Percentiles rank a stretch among this genome's conserved stretches.
Evolutionary conservation across 164 flowering plant genomes (phyloP).

Genomic region (Sextonia rubra): DNA sequence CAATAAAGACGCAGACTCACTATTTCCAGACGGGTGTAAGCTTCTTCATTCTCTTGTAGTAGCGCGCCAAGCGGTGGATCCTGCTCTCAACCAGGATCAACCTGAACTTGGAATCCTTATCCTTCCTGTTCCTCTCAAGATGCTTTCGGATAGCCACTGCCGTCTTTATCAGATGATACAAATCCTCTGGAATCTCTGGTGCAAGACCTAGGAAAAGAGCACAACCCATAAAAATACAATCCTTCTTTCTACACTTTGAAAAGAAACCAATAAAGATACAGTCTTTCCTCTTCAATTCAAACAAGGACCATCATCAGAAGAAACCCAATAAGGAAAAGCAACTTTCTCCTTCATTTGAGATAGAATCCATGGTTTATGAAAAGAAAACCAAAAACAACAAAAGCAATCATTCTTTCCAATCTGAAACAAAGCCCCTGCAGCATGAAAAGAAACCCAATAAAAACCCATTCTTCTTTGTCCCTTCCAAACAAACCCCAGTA

Average conservation of each 20-base stretch:
- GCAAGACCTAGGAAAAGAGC: conserved; percentile 26
- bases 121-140: conserved; percentile 41
- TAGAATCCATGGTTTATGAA: no score
- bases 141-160: conserved; percentile 39
- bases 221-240: neutral
- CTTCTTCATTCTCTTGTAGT: conserved; percentile 44
- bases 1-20: conserved; percentile 19
- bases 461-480: neutral
- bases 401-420: no score
- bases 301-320: neutral
- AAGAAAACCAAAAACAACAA: no score
- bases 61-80: conserved; percentile 37
- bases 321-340: no score
- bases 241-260: no score
- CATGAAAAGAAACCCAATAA: no score
- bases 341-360: no score
- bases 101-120: conserved; percentile 38
- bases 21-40: conserved; percentile 57
- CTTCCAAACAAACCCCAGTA: neutral
- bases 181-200: conserved; percentile 38
- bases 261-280: no score
- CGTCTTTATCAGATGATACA: conserved; percentile 33
- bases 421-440: neutral
- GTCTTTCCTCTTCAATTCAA: no score
- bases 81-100: conserved; percentile 42